A percentile compares a stretch with the other conserved stretches of the same genome.
Evolutionary conservation across 164 flowering plant genomes (phyloP).

Genomic region (Vitis rupestris): DNA sequence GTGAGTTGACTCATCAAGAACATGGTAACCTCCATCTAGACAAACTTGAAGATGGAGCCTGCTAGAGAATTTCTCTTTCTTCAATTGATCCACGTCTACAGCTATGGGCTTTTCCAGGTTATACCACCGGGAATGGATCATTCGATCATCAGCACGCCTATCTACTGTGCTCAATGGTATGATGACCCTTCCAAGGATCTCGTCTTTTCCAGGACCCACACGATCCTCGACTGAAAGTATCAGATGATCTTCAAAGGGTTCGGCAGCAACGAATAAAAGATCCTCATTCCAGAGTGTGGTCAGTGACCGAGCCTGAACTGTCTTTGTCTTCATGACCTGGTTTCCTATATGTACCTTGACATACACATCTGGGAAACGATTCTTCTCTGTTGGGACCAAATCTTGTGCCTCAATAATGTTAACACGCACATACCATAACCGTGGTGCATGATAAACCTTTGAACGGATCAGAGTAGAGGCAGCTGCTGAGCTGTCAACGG

Average conservation of each 20-base stretch:
- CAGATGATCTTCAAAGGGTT: constrained; percentile 91
- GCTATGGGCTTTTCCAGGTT: constrained; percentile 72
- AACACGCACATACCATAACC: constrained; percentile 89
- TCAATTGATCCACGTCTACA: constrained; percentile 76
- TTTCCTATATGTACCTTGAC: constrained; percentile 79
- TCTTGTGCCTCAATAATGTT: constrained; percentile 92
- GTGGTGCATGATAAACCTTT: constrained; percentile 88
- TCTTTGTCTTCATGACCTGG: constrained; percentile 73
- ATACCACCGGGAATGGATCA: constrained; percentile 75
- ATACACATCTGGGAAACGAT: constrained; percentile 71
- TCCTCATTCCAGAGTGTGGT: constrained; percentile 89
- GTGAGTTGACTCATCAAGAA: constrained; percentile 87
- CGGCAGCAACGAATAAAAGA: constrained; percentile 82
- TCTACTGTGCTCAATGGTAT: constrained; percentile 64
- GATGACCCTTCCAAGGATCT: constrained; percentile 73
- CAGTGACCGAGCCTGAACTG: constrained; percentile 57
- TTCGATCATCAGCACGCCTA: constrained; percentile 82
- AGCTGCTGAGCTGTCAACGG: constrained; percentile 50
- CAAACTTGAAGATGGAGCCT: constrained; percentile 73
- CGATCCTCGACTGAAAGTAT: constrained; percentile 81
- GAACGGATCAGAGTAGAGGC: constrained; percentile 59
- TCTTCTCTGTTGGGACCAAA: constrained; percentile 63
- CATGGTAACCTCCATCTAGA: constrained; percentile 96
- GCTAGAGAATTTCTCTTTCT: constrained; percentile 79
- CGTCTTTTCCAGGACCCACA: constrained; percentile 81